phyloP scores from a whole-genome alignment of 176 grass and related monocot species.

The Saccharum spontaneum region DNA sequence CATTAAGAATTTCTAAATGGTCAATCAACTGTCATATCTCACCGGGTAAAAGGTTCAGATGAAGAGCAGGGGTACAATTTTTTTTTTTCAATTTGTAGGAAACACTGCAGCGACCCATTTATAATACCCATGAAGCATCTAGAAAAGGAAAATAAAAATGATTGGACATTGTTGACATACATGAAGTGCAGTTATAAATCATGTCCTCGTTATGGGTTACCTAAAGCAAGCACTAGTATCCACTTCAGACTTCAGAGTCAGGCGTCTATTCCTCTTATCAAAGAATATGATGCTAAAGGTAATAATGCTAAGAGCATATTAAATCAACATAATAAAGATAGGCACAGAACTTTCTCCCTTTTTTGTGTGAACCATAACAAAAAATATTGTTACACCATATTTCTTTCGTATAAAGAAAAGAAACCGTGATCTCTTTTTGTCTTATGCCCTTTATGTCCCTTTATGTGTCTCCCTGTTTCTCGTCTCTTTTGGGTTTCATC shows the following conservation, averaged over 20 bases:
- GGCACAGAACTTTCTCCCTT: not conserved
- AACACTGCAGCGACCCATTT: not conserved
- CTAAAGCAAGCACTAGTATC: not conserved
- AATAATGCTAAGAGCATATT: slow-evolving; percentile 12
- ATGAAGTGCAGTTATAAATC: not conserved
- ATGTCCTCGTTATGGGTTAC: not conserved
- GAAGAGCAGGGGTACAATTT: not conserved
- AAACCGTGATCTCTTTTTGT: no score
- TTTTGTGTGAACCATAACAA: slow-evolving; percentile 1
- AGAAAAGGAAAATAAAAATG: not conserved
- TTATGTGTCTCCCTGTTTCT: no score
- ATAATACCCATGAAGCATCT: not conserved
- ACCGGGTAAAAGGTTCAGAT: not conserved
- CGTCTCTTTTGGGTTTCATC: no score
- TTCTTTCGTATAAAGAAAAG: not conserved
- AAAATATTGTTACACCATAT: not conserved
- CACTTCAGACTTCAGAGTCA: slow-evolving; percentile 3
- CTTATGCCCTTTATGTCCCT: no score
- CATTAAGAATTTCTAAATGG: slow-evolving; percentile 23
- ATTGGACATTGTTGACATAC: not conserved
- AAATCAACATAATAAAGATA: not conserved
- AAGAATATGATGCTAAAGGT: slow-evolving; percentile 8
- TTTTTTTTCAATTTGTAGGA: not conserved
- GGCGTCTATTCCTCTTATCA: slow-evolving; percentile 1
- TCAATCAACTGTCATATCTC: not conserved